These are phyloP conservation scores for Eutrema yunnanense DNA, from an alignment of 345 rosid genomes.

Conservation along the genomic window DNA sequence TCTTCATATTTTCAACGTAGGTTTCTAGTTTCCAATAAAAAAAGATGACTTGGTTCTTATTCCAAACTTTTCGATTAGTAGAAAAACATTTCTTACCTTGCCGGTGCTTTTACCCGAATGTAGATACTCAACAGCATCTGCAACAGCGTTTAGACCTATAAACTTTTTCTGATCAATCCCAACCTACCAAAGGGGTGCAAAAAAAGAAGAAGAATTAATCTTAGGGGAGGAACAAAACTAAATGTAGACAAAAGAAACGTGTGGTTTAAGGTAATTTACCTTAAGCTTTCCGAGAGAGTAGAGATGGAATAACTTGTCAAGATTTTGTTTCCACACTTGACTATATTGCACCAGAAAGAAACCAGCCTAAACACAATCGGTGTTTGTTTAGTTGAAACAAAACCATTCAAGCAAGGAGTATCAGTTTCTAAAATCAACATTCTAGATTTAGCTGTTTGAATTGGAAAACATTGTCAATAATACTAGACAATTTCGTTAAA, in stretches of 20 bases:
- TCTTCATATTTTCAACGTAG: not conserved
- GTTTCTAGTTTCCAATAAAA: not conserved
- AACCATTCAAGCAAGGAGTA: not conserved
- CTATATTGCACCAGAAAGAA: slow-evolving; percentile 77
- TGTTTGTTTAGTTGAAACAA: not conserved
- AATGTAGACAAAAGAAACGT: not conserved
- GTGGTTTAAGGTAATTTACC: slow-evolving; percentile 36
- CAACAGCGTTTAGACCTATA: slow-evolving; percentile 56
- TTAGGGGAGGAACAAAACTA: not conserved
- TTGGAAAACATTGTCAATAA: not conserved
- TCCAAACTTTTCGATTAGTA: not conserved
- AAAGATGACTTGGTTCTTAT: not conserved
- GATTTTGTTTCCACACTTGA: slow-evolving; percentile 78
- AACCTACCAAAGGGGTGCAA: slow-evolving; percentile 35
- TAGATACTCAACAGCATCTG: slow-evolving; percentile 93
- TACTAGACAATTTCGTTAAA: no score
- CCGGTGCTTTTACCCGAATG: slow-evolving; percentile 96
- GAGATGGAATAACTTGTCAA: slow-evolving; percentile 53
- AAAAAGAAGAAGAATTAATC: not conserved
- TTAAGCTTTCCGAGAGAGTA: slow-evolving; percentile 77
- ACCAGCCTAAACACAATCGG: slow-evolving; percentile 57
- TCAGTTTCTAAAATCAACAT: not conserved
- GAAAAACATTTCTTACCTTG: slow-evolving; percentile 43
- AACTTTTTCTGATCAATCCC: slow-evolving; percentile 67
- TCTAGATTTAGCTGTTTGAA: not conserved